These are phyloP conservation scores for Euphrasia arctica DNA, from an alignment of 305 asterid genomes.

Conservation along the genomic window DNA sequence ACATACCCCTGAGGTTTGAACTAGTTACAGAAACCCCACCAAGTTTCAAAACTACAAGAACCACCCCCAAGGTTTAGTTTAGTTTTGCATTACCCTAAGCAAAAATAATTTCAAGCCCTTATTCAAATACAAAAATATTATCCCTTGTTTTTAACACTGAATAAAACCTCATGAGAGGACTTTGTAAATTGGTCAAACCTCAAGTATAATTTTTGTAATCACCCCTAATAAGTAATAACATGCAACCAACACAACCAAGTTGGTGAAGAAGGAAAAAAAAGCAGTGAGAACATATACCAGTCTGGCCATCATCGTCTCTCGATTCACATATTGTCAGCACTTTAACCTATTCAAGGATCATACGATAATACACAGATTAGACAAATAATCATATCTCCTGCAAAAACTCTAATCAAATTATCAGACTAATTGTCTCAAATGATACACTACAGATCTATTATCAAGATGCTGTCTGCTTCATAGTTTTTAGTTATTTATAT, in stretches of 20 bases:
- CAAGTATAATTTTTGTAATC: too few relatives aligned
- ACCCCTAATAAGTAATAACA: not conserved
- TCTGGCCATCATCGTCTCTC: constrained; percentile 39
- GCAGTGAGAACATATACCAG: constrained; percentile 50
- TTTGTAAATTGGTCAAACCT: too few relatives aligned
- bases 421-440: not conserved
- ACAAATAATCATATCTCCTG: not conserved
- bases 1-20: too few relatives aligned
- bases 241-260: not conserved
- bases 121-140: too few relatives aligned
- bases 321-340: constrained; percentile 87
- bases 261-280: not conserved
- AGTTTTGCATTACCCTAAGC: too few relatives aligned
- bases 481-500: constrained; percentile 1
- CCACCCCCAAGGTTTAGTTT: too few relatives aligned
- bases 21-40: too few relatives aligned
- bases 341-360: constrained; percentile 55
- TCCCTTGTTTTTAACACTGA: too few relatives aligned
- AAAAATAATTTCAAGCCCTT: too few relatives aligned
- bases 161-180: too few relatives aligned
- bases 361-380: constrained; percentile 13
- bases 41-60: too few relatives aligned
- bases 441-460: not conserved
- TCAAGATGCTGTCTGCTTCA: not conserved
- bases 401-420: not conserved